These are phyloP conservation scores for Aspergillus sojae DNA, from an alignment of 2,329 filamentous ascomycete genomes.

Conservation along the genomic window DNA sequence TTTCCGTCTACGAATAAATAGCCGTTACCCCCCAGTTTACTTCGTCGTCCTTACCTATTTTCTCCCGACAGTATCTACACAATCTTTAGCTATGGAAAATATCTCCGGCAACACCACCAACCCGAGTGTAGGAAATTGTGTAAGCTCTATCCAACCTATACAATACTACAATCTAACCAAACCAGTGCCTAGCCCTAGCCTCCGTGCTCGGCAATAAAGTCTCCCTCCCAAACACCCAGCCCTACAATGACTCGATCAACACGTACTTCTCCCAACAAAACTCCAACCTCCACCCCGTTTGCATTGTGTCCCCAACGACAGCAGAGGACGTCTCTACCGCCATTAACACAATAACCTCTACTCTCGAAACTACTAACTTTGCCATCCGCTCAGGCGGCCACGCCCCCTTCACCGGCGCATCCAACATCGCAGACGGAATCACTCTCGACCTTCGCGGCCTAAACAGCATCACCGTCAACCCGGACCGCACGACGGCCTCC, in stretches of 20 bases:
- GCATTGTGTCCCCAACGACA: slow-evolving; percentile 24
- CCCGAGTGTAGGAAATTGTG: too few species aligned
- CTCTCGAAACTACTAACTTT: background rate
- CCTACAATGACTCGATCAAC: slow-evolving; percentile 10
- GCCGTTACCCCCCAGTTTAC: too few species aligned
- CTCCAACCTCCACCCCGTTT: slow-evolving; percentile 17
- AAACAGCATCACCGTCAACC: background rate
- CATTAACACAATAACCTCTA: slow-evolving; percentile 8
- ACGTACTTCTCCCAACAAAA: slow-evolving; percentile 21
- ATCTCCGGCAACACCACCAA: too few species aligned
- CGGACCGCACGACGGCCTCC: background rate
- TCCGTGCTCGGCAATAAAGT: background rate
- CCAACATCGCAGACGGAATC: background rate
- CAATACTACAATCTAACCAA: background rate
- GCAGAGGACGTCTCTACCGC: slow-evolving; percentile 22
- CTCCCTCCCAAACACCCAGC: slow-evolving; percentile 7
- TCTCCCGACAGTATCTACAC: too few species aligned
- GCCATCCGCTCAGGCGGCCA: background rate
- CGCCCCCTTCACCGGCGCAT: background rate
- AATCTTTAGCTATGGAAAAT: too few species aligned
- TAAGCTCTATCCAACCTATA: too few species aligned
- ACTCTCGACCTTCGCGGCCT: background rate
- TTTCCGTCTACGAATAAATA: too few species aligned
- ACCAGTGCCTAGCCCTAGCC: background rate
- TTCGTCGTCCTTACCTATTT: too few species aligned